Evolutionary conservation across 352 stramenopile species (phyloP).

Genomic region (Albugo candida): DNA sequence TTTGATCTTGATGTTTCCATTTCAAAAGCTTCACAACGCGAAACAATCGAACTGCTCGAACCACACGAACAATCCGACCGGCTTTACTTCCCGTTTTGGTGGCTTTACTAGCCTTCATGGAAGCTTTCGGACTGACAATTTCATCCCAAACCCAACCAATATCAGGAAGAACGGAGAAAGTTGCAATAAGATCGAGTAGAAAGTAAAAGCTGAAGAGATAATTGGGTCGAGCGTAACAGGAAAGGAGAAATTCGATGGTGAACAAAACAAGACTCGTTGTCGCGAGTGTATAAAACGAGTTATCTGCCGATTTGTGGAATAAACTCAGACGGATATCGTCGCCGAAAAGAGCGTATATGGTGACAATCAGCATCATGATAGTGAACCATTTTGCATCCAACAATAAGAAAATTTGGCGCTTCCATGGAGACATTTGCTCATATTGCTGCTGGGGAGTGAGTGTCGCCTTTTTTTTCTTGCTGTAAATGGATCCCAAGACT

Average conservation of each 20-base stretch:
- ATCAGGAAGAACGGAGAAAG: slow-evolving; percentile 64
- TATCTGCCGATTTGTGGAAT: slow-evolving; percentile 54
- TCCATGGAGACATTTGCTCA: no score
- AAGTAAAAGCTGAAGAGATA: slow-evolving; percentile 88
- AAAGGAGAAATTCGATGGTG: slow-evolving; percentile 70
- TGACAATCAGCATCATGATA: slow-evolving; percentile 78
- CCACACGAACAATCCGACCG: slow-evolving; percentile 67
- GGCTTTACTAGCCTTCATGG: slow-evolving; percentile 46
- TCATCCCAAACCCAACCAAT: slow-evolving; percentile 62
- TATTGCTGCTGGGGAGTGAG: no score
- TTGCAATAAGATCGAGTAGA: slow-evolving; percentile 64
- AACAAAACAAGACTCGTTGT: slow-evolving; percentile 79
- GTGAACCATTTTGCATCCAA: slow-evolving; percentile 63
- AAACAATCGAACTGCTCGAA: slow-evolving; percentile 65
- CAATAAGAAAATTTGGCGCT: slow-evolving; percentile 13
- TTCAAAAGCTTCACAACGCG: slow-evolving; percentile 77
- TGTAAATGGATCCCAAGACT: no score
- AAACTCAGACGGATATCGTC: slow-evolving; percentile 78
- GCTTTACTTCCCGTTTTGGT: slow-evolving; percentile 57
- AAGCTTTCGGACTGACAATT: slow-evolving; percentile 38
- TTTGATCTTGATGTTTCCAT: slow-evolving; percentile 43
- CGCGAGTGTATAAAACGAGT: slow-evolving; percentile 68
- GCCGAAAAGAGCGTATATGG: slow-evolving; percentile 83
- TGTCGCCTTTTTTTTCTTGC: no score
- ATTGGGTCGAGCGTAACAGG: slow-evolving; percentile 42